Percentiles rank a stretch among this genome's conserved stretches.
phyloP scores from a whole-genome alignment of 2,329 filamentous ascomycete genomes.

The Diplodia scrobiculata region DNA sequence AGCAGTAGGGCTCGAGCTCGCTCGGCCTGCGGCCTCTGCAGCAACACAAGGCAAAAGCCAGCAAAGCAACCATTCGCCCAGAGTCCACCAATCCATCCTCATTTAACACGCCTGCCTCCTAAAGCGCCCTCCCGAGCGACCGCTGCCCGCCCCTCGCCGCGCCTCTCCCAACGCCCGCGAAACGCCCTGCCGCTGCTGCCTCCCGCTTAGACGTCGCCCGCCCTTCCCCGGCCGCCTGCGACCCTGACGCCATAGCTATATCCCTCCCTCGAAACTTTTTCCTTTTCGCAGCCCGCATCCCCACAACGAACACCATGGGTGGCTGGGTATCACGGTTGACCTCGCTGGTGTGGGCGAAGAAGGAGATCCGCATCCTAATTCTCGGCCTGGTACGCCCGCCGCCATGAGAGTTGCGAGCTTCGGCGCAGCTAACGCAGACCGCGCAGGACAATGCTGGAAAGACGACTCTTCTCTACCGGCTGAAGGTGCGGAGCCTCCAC shows the following conservation, averaged over 20 bases:
- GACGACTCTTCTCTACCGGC: constrained; percentile 91
- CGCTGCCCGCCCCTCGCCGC: neutral
- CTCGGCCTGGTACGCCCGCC: constrained; percentile 73
- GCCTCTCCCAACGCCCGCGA: neutral
- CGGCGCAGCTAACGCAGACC: constrained; percentile 16
- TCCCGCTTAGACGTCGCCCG: constrained; percentile 12
- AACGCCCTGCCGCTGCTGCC: neutral
- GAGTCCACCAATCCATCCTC: constrained; percentile 11
- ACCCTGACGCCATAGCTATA: constrained; percentile 27
- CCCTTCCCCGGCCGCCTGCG: constrained; percentile 26
- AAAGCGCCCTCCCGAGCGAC: neutral
- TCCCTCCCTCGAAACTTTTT: constrained; percentile 16
- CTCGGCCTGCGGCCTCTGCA: neutral
- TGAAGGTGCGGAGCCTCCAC: constrained; percentile 66
- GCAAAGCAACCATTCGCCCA: constrained; percentile 27
- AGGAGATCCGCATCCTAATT: constrained; percentile 96
- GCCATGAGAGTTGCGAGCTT: neutral
- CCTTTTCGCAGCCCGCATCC: neutral
- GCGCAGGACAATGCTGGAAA: constrained; percentile 94
- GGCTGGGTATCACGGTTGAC: constrained; percentile 61
- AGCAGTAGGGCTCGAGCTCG: constrained; percentile 22
- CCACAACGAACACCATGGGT: constrained; percentile 50
- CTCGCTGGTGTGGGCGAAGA: constrained; percentile 84
- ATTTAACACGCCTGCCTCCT: constrained; percentile 9
- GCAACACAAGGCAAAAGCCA: constrained; percentile 23